Evolutionary conservation across 805 yeast genomes (phyloP), one percentile per base, ranked within the genome.

Genomic region (Aciculoconidium aculeatum): DNA sequence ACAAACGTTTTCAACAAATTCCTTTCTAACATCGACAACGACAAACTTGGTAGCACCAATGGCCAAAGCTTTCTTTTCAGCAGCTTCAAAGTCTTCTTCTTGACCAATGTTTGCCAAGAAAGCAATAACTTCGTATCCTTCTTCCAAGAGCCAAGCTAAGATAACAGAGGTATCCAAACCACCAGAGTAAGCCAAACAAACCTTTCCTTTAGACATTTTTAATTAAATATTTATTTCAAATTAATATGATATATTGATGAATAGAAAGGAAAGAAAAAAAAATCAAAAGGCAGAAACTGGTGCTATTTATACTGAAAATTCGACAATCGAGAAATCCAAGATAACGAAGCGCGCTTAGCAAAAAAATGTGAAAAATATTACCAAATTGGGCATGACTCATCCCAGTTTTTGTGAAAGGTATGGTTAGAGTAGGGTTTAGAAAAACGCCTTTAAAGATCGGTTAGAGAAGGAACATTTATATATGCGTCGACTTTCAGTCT

Each of bases 31-130:
- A 53, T 92, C 98, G 49, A 77, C 96, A 27, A 82, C 76, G 27
- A 92, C 92, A 60, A 81, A 92, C 65, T 92, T 92, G 51, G 95
- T 75, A 35, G 98, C 98, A 66, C 98, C 98, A 50, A 92, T 86
- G 50, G 88, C 85, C 49, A 90, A 70, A 12, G 98, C 98, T 69
- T 92, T 92, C 59, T 76, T 87, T 59, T 86, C 84, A 39, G 98
- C 98, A 37, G 90, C 97, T 37, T 78, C 96, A 50, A 92, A 92
- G 65, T 92, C 98, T 72, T 92, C 98, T 70, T 92, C 98, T 72
- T 92, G 98, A 49, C 98, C 98, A 49, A 92, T 88, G 66, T 92
- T 81, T 55, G 98, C 98, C 80, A 92, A 77, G 71, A 92, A 92
- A 34, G 96, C 96, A 55, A 92, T 80, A 36, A 92, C 98, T 66